Base-by-base conservation (phyloP, 2,329 filamentous ascomycete species). In the Tolypocladium pustulatum region DNA sequence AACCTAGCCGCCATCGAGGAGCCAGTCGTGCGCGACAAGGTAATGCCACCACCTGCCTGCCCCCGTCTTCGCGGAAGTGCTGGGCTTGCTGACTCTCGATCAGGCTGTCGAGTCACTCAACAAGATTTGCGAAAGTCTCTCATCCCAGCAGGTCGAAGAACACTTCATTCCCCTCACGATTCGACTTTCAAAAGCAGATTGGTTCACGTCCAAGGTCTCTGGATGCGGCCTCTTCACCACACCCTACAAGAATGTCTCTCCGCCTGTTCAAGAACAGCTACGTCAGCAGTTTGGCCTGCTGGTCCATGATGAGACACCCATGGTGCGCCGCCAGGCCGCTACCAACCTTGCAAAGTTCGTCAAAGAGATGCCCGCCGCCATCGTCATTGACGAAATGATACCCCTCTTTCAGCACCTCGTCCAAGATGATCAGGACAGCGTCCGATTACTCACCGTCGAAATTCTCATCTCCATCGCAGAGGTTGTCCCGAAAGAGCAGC, bases 181-280 rank as follows among this genome's bases (percentile, higher is more conserved):
- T 70, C 91, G 94, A 71, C 89, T 99, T 62, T 95, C 94, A 65
- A 99, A 97, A 83, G 94, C 94, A 76, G 94, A 99, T 78, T 99
- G 94, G 94, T 99, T 99, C 76, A 99, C 94, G 59, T 97, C 94
- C 64, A 99, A 97, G 79, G 94, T 99, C 64, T 99, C 94, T 37
- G 94, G 93, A 62, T 96, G 93, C 64, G 94, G 94, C 63, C 88
- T 99, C 63, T 99, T 93, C 79, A 94, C 90, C 72, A 85, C 87
- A 55, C 93, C 94, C 64, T 99, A 99, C 80, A 88, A 87, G 69
- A 96, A 95, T 80, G 91, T 94, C 61, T 88, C 91, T 58, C 83
- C 88, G 56, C 82, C 86, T n/a, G 85, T 92, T 65, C 94, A 99
- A 77, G 91, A 96, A 77, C 88, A 87, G 67, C 86, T 99, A 60